Evolutionary conservation across 2,329 filamentous ascomycete genomes (phyloP).

Genomic region (Emmonsiellopsis sp.): DNA sequence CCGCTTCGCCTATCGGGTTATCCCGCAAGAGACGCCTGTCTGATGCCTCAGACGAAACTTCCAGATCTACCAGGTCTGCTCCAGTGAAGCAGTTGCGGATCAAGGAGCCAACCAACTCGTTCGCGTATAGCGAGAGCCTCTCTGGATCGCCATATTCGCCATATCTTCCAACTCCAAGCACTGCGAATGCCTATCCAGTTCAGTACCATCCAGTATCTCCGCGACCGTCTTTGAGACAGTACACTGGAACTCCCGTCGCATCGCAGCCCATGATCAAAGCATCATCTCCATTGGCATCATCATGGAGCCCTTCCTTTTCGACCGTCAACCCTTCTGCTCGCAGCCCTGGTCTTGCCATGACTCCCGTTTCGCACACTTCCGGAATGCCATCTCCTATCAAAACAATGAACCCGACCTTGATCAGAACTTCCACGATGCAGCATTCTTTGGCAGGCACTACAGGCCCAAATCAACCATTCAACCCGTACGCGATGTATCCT

Average conservation of each 20-base stretch:
- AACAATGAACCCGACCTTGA: slow-evolving; percentile 48
- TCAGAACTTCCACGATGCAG: slow-evolving; percentile 58
- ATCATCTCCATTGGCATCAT: slow-evolving; percentile 39
- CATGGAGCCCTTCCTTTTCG: slow-evolving; percentile 40
- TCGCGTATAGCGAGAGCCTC: slow-evolving; percentile 43
- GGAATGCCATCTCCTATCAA: slow-evolving; percentile 37
- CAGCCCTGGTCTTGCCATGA: slow-evolving; percentile 33
- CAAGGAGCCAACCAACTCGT: slow-evolving; percentile 42
- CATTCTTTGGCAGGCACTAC: slow-evolving; percentile 30
- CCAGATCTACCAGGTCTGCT: slow-evolving; percentile 40
- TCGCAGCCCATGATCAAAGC: slow-evolving; percentile 37
- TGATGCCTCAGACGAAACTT: slow-evolving; percentile 38
- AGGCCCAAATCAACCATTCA: slow-evolving; percentile 50
- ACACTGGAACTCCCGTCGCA: slow-evolving; percentile 28
- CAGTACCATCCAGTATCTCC: slow-evolving; percentile 32
- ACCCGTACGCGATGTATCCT: slow-evolving; percentile 71
- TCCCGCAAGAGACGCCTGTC: slow-evolving; percentile 50
- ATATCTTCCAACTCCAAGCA: slow-evolving; percentile 41
- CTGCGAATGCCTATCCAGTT: slow-evolving; percentile 29
- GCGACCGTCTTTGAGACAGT: slow-evolving; percentile 32
- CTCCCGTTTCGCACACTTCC: slow-evolving; percentile 25
- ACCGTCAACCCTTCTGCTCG: slow-evolving; percentile 35
- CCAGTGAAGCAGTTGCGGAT: slow-evolving; percentile 39
- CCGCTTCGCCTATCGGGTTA: slow-evolving; percentile 29
- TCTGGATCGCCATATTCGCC: slow-evolving; percentile 40